Base-by-base conservation (phyloP, 139 green algal genomes). In the Chlamydomonas applanata region DNA sequence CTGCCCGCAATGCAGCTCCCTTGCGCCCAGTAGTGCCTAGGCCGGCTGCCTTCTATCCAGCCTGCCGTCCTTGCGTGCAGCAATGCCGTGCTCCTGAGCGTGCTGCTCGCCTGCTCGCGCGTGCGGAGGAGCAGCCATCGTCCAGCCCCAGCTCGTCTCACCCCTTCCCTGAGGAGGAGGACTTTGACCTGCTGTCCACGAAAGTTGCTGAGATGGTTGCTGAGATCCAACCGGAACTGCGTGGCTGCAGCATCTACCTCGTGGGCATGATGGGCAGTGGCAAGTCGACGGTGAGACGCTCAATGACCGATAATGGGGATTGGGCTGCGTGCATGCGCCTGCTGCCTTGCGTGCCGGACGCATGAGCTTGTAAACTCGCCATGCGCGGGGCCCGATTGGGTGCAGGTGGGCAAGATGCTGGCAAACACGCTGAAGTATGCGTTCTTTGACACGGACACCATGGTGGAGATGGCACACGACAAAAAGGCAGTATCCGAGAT, bases 261-360 rank as follows among this genome's bases (percentile, higher is more conserved):
- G 88, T 97, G 5, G 93, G 93, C 71, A 97, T 97, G 93, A 97
- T 97, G 93, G 93, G 93, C 74, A 93, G 82, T 44, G 87, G 87
- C 60, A 92, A 92, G 79, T 84, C 62, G 45, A 92, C 85, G 9
- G 75, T 82, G 61, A 73, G 76, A 19, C 3, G 7, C 45, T 30
- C 7, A 61, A 27, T 25, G 20, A 61, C 20, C 20, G 53, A 61
- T 25, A 30, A 27, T 61, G 53, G 53, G 53, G 16, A 9, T 4
- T 9, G 16, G 22, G 9, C 11, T 61, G 53, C 5, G 7, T 30
- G 53, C 53, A 61, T 61, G 53, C 30, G 45, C 44, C 64, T 73
- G 52, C 52, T 79, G 29, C 5, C 5, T 11, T 11, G 40, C 40
- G 40, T 49, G 40, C 40, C 40, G 7, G 40, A 7, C 11, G 40